These are phyloP conservation scores for Quercus suber DNA, from an alignment of 306 rosid genomes.

Conservation along the genomic window DNA sequence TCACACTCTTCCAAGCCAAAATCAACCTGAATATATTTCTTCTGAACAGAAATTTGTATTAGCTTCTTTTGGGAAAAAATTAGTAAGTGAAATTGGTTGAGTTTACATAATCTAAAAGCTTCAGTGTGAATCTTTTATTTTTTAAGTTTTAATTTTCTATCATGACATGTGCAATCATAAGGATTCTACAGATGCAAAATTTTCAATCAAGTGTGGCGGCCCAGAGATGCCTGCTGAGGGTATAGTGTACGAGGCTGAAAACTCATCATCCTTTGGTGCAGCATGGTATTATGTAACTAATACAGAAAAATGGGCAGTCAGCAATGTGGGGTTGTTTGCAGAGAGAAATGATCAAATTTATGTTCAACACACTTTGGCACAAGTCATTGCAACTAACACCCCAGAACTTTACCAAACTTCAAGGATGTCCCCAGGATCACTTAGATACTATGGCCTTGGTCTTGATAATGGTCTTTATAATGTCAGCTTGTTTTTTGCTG, in stretches of 20 bases:
- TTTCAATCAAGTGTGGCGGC: slow-evolving; percentile 73
- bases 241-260: slow-evolving; percentile 42
- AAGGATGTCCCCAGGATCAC: slow-evolving; percentile 71
- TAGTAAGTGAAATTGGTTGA: no score
- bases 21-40: no score
- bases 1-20: no score
- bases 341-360: slow-evolving; percentile 14
- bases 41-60: no score
- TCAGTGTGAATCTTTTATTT: not conserved
- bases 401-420: slow-evolving; percentile 63
- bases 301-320: slow-evolving; percentile 61
- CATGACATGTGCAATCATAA: not conserved
- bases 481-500: slow-evolving; percentile 66
- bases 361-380: slow-evolving; percentile 12
- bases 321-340: slow-evolving; percentile 62
- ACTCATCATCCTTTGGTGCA: slow-evolving; percentile 52
- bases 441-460: slow-evolving; percentile 81
- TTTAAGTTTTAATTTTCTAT: not conserved
- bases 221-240: slow-evolving; percentile 36
- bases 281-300: slow-evolving; percentile 60
- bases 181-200: slow-evolving; percentile 47
- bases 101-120: not conserved
- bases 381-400: slow-evolving; percentile 21
- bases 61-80: no score
- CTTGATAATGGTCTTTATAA: slow-evolving; percentile 67